Evolutionary conservation across 345 rosid species (phyloP), one percentile per base, ranked within the genome.

Genomic region (Eucalyptus regnans): DNA sequence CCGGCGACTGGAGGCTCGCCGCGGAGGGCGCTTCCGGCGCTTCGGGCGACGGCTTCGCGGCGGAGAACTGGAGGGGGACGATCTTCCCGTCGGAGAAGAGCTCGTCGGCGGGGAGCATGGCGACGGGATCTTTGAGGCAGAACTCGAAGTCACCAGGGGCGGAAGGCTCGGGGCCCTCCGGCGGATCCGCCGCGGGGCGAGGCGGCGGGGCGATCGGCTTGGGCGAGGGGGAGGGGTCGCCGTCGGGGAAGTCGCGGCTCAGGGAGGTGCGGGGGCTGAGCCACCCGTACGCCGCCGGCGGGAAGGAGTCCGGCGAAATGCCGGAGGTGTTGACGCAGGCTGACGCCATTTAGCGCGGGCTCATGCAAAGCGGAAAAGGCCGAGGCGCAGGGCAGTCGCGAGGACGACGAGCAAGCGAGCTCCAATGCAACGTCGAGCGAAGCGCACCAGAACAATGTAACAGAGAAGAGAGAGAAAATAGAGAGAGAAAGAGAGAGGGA

Each of bases 31-130:
- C 48, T 41, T 41, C 83, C 83, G 83, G 83, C 83, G 83, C 27
- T 20, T 37, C 83, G 16, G 25, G 29, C 84, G 91, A 51, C 3
- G 91, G 89, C 60, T 86, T 90, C 17, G 88, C 22, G 8, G 89
- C 84, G 18, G 92, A 87, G 58, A 96, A 90, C 85, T 95, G 97
- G 14, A 97, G 92, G 9, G 99, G 99, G 87, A 97, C 92, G 37
- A 97, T 94, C 89, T 96, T 97, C 15, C 99, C 99, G 87, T 95
- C 94, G 87, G 95, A 94, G 90, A 97, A 97, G 87, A 97, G 97
- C 94, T 98, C 94, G 88, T 98, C 99, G 20, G 99, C 99, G 10
- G 99, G 93, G 9, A 98, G 93, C 99, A 98, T 96, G 43, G 95
- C 88, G 48, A 95, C 96, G 25, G 99, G 96, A 92, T 97, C 95